Conservation (phyloP, 2,329 filamentous ascomycete genomes). For the Purpureocillium lavendulum region DNA sequence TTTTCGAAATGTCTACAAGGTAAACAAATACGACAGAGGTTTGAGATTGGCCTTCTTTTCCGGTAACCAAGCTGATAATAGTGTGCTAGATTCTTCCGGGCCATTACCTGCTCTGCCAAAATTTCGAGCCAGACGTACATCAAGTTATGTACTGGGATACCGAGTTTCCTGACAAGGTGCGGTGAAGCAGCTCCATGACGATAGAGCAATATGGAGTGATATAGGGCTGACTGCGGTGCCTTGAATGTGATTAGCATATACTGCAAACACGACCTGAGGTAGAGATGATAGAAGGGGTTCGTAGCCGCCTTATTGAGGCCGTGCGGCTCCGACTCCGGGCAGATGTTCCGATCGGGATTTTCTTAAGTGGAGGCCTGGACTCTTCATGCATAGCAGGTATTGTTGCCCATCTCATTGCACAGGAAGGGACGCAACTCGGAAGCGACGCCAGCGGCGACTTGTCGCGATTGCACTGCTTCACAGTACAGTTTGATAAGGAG, state of each 20-base stretch:
- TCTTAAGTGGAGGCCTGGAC: conserved; percentile 49
- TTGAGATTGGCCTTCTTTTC: too few species aligned
- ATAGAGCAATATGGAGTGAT: too few species aligned
- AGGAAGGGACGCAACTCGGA: conserved; percentile 37
- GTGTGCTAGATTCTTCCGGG: too few species aligned
- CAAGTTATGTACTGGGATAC: conserved; percentile 49
- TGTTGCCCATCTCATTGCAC: conserved; percentile 38
- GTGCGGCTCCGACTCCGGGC: conserved; percentile 44
- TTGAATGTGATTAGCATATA: too few species aligned
- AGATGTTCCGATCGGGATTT: conserved; percentile 50
- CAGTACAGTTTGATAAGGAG: conserved; percentile 41
- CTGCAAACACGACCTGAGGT: conserved; percentile 37
- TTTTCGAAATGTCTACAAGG: conserved; percentile 38
- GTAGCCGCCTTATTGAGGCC: conserved; percentile 40
- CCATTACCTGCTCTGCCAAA: too few species aligned
- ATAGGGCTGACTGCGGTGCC: too few species aligned
- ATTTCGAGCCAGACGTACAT: too few species aligned
- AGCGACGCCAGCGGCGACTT: conserved; percentile 23
- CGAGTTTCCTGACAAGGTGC: conserved; percentile 42
- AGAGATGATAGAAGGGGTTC: conserved; percentile 41
- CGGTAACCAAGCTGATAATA: too few species aligned
- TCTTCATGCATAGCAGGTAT: conserved; percentile 50
- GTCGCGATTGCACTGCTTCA: conserved; percentile 38
- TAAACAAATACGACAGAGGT: too few species aligned
- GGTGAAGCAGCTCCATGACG: too few species aligned